Percentiles rank a stretch among this genome's conserved stretches.
These are phyloP conservation scores for Pythium aquatile DNA, from an alignment of 352 stramenopile genomes.

Conservation along the genomic window DNA sequence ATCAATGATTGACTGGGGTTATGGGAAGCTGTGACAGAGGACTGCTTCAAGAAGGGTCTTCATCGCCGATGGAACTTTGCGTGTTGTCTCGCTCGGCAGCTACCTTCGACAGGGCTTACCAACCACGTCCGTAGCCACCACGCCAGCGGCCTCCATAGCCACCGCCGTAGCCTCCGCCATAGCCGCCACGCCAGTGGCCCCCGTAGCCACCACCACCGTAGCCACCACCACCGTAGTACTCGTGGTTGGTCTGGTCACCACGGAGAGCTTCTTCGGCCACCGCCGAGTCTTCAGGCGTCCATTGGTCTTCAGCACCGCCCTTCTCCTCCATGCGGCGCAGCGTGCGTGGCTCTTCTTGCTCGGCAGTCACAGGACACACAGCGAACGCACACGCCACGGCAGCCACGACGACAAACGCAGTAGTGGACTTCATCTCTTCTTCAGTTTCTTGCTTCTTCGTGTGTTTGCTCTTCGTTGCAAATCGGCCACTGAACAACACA, in stretches of 20 bases:
- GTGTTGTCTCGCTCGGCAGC: not conserved
- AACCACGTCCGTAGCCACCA: not conserved
- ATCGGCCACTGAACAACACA: not conserved
- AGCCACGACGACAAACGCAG: not conserved
- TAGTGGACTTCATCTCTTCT: not conserved
- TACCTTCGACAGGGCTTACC: slow-evolving; percentile 1
- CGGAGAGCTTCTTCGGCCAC: not conserved
- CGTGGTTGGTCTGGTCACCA: not conserved
- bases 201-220: slow-evolving; percentile 1
- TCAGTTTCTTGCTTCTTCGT: not conserved
- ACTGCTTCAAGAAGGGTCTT: too few relatives aligned
- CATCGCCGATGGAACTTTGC: not conserved
- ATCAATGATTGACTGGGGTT: slow-evolving; percentile 3
- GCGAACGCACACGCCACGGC: not conserved
- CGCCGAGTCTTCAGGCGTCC: not conserved
- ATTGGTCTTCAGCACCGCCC: not conserved
- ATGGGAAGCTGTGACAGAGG: too few relatives aligned
- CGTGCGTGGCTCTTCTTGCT: not conserved
- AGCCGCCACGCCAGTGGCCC: slow-evolving; percentile 1
- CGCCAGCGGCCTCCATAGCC: slow-evolving; percentile 1
- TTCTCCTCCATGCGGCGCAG: not conserved
- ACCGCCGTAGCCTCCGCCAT: not conserved
- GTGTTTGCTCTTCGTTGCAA: not conserved
- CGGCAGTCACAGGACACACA: not conserved
- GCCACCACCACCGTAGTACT: not conserved